These are phyloP conservation scores for Annulohypoxylon stygium DNA, from an alignment of 495 filamentous ascomycete genomes.

Conservation along the genomic window DNA sequence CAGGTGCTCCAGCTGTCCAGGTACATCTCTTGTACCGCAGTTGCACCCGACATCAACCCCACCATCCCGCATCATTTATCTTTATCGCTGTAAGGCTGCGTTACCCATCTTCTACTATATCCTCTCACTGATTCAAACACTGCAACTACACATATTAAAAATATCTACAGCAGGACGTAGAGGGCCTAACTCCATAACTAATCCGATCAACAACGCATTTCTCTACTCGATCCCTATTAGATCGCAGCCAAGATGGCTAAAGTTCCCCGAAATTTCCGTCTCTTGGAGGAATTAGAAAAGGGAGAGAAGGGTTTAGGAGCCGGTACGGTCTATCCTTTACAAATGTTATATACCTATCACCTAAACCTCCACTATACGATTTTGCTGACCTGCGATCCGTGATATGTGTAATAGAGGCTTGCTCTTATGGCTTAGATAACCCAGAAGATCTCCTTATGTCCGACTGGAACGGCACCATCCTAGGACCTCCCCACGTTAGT, in stretches of 20 bases:
- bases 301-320: conserved; percentile 97
- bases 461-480: conserved; percentile 98
- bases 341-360: not conserved
- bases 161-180: not conserved
- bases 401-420: conserved; percentile 75
- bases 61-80: conserved; percentile 38
- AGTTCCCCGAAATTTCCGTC: conserved; percentile 92
- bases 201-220: not conserved
- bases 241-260: conserved; percentile 69
- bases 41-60: conserved; percentile 24
- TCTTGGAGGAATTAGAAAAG: conserved; percentile 98
- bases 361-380: not conserved
- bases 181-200: not conserved
- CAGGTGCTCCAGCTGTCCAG: not conserved
- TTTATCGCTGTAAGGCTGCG: conserved; percentile 29
- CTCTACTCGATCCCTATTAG: not conserved
- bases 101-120: not conserved
- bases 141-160: not conserved
- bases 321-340: conserved; percentile 66
- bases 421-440: conserved; percentile 95
- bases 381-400: conserved; percentile 16
- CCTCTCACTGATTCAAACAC: not conserved
- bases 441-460: conserved; percentile 97
- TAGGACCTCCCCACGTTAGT: conserved; percentile 94
- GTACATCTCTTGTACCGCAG: conserved; percentile 9